A percentile compares a stretch with the other conserved stretches of the same genome.
phyloP scores from a whole-genome alignment of 2,329 filamentous ascomycete genomes.

The Sclerotinia borealis region DNA sequence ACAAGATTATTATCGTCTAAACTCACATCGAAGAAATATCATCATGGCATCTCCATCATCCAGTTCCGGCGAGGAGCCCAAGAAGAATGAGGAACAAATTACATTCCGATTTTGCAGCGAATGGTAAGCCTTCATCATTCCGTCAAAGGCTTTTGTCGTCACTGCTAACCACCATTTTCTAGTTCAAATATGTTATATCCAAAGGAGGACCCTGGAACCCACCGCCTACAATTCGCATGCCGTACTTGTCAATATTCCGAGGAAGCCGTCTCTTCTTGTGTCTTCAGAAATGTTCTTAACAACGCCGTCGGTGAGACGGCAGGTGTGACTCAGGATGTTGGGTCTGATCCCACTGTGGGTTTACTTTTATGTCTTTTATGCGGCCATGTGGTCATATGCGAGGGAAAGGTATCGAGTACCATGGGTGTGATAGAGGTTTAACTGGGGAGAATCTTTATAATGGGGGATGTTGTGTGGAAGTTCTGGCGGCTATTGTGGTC shows the following conservation, averaged over 20 bases:
- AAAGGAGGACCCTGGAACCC: conserved; percentile 80
- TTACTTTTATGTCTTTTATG: conserved; percentile 43
- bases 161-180: conserved; percentile 23
- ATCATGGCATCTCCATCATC: conserved; percentile 54
- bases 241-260: conserved; percentile 92
- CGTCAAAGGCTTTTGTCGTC: conserved; percentile 13
- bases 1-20: not conserved
- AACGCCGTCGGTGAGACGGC: conserved; percentile 91
- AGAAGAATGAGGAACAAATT: conserved; percentile 66
- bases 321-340: conserved; percentile 95
- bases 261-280: conserved; percentile 78
- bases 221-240: conserved; percentile 89
- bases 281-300: conserved; percentile 92
- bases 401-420: conserved; percentile 13
- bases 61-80: conserved; percentile 38
- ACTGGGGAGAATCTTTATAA: not conserved
- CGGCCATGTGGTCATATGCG: conserved; percentile 40
- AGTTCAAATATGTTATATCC: conserved; percentile 97
- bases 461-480: not conserved
- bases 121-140: conserved; percentile 51
- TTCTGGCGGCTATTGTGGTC: conserved; percentile 10
- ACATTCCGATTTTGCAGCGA: conserved; percentile 97
- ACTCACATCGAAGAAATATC: not conserved
- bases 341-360: conserved; percentile 98
- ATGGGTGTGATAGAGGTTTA: not conserved